phyloP scores from a whole-genome alignment of 2,329 filamentous ascomycete genomes.

The Coleophoma crateriformis region DNA sequence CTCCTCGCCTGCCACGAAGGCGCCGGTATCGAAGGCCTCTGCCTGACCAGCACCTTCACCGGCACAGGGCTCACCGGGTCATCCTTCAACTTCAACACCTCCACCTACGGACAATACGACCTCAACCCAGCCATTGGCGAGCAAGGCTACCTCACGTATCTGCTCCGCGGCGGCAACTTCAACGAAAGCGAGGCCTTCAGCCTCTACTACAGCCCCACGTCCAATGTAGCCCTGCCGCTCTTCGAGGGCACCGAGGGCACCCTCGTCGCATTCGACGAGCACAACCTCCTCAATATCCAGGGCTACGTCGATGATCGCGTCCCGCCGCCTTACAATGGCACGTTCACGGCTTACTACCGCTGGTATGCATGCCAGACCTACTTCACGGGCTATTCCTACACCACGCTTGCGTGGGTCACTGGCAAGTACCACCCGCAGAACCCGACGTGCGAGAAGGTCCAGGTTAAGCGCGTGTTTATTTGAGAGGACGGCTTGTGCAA shows the following conservation, averaged over 20 bases:
- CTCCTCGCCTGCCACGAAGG: conserved; percentile 40
- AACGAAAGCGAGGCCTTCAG: conserved; percentile 28
- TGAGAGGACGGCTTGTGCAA: conserved; percentile 5
- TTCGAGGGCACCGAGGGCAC: conserved; percentile 22
- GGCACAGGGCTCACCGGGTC: conserved; percentile 8
- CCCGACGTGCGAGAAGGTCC: conserved; percentile 36
- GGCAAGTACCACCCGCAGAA: conserved; percentile 35
- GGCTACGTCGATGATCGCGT: conserved; percentile 33
- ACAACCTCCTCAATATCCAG: conserved; percentile 32
- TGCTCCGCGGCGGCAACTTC: conserved; percentile 17
- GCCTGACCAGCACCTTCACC: conserved; percentile 21
- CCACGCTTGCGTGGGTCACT: conserved; percentile 35
- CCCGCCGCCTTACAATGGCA: conserved; percentile 21
- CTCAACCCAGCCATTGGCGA: conserved; percentile 13
- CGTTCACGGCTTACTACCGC: conserved; percentile 20
- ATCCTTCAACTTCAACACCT: conserved; percentile 13
- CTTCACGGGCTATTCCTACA: conserved; percentile 33
- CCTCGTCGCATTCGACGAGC: conserved; percentile 33
- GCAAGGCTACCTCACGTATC: conserved; percentile 17
- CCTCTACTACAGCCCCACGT: conserved; percentile 29
- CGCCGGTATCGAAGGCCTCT: conserved; percentile 41
- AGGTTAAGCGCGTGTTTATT: conserved; percentile 29
- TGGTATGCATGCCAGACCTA: conserved; percentile 41
- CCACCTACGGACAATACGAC: conserved; percentile 24
- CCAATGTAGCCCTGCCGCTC: conserved; percentile 36